phyloP scores from a whole-genome alignment of 768 basidiomycete species.

The Kwoniella sp. region DNA sequence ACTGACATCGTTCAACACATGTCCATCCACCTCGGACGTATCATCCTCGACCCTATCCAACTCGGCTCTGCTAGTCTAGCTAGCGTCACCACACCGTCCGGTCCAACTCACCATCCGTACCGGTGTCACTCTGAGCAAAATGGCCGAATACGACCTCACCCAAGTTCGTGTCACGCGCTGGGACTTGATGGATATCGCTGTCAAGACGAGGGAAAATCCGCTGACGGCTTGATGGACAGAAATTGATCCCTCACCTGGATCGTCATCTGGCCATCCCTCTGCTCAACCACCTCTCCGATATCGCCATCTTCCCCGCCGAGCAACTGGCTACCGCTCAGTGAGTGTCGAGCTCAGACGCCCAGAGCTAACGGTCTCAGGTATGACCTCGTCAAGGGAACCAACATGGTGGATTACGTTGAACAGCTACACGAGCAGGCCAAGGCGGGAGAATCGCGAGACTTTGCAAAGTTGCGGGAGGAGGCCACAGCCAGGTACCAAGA shows the following conservation, averaged over 20 bases:
- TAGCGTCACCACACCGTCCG: too few relatives aligned
- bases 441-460: slow-evolving; percentile 55
- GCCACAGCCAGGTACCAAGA: slow-evolving; percentile 79
- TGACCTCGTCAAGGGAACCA: slow-evolving; percentile 94
- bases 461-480: slow-evolving; percentile 71
- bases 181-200: not conserved
- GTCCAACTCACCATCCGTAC: too few relatives aligned
- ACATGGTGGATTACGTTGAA: slow-evolving; percentile 94
- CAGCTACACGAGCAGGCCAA: slow-evolving; percentile 73
- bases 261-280: slow-evolving; percentile 91
- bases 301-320: slow-evolving; percentile 63
- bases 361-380: slow-evolving; percentile 52
- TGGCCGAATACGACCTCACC: slow-evolving; percentile 86
- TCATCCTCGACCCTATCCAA: too few relatives aligned
- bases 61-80: too few relatives aligned
- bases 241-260: slow-evolving; percentile 86
- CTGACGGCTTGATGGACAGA: slow-evolving; percentile 53
- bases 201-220: not conserved
- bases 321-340: slow-evolving; percentile 78
- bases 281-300: slow-evolving; percentile 73
- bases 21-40: too few relatives aligned
- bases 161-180: slow-evolving; percentile 34
- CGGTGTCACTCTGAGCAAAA: slow-evolving; percentile 32
- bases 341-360: slow-evolving; percentile 5
- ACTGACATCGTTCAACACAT: too few relatives aligned